Base-by-base conservation (phyloP, 345 rosid genomes). In the Streptanthus diversifolius region DNA sequence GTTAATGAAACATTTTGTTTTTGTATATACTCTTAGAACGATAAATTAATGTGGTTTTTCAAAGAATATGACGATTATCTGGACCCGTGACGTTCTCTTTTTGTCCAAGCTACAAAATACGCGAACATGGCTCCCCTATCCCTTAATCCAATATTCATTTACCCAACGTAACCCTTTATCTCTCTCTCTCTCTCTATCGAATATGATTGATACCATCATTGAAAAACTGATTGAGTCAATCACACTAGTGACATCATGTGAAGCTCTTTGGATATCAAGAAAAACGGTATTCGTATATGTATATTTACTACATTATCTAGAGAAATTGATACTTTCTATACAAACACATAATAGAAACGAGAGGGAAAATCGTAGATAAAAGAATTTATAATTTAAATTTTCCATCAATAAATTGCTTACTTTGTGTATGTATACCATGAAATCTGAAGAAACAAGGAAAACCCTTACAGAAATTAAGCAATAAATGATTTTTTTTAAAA, bases 361-460 rank as follows among this genome's bases (percentile, higher is more conserved):
- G 22, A 19, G 33, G 3, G 9, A 5, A 68, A 2, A 30, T 4
- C 36, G 60, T 36, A 66, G 15, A 51, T 51, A 49, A 21, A 13
- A 2, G 56, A 48, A 55, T 40, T 35, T 49, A 25, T 11, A 37
- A 3, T 30, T 22, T 55, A 19, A 25, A 14, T 48, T 15, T 7
- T 24, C 8, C 52, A 39, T 61, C 43, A 52, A 35, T 62, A 21
- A 40, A 52, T 51, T 71, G 43, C 24, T 33, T 68, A n/a, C 30
- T 36, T 70, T 61, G 3, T 71, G 58, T 32, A 35, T 61, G 27
- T 67, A 59, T 36, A 49, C 29, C 66, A 48, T 19, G 64, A 43
- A 24, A 47, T 32, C 2, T 43, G 29, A 43, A 21, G 44, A 14
- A 61, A 61, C 17, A 39, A 12, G 17, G 45, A 44, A 52, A 5